Evolutionary conservation across 2,329 filamentous ascomycete genomes (phyloP), one percentile per base, ranked within the genome.

Genomic region (Alternaria alternata): DNA sequence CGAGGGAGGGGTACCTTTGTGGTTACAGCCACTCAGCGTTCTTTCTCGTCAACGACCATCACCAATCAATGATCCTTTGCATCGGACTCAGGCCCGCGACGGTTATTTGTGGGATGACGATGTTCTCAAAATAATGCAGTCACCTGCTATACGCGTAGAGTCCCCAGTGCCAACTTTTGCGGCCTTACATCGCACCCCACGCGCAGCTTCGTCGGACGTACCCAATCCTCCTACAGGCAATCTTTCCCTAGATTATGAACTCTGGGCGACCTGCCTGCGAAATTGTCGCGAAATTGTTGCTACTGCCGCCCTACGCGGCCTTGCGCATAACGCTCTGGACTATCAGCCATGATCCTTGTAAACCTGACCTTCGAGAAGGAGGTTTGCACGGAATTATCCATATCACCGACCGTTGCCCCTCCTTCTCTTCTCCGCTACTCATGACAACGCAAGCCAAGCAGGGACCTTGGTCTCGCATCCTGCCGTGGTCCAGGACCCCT

Each of bases 291-390:
- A 39, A 30, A 44, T 49, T 44, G 48, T 42, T 41, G 41, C 32
- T 38, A 39, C 30, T 32, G 43, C 63, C 63, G 65, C 67, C 56
- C 49, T 61, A 67, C 57, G 65, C 65, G 67, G 62, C 57, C 56
- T 51, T 48, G 47, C 62, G 59, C 54, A 43, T 38, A 54, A 9
- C 55, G 41, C 51, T 26, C 11, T 48, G 18, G 8, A n/a, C 32
- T 32, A 63, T 46, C 68, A 67, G 56, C 66, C 63, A 60, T 63
- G 39, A 68, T 66, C 69, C 66, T 55, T 62, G 69, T 32, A 59
- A 18, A 14, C 28, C 24, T 32, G 30, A 53, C 48, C 63, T 72
- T 71, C 69, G 59, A 62, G 66, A 72, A 72, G 65, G 60, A 62
- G 57, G 53, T 64, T 64, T 63, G 59, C 56, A 51, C 64, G 62